Evolutionary conservation across 2,329 filamentous ascomycete species (phyloP).

Genomic region (Clarireedia homoeocarpa): DNA sequence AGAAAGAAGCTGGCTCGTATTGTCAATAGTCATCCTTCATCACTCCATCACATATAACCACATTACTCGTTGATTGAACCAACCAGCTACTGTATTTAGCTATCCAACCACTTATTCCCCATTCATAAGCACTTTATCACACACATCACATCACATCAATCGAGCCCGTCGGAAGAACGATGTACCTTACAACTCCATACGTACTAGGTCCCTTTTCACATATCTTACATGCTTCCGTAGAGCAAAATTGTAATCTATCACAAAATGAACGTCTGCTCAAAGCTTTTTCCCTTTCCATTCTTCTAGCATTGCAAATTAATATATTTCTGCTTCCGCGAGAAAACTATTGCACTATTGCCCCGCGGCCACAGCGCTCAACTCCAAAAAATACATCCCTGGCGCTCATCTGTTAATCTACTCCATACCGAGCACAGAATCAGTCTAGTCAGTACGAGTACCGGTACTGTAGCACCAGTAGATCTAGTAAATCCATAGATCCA

Average conservation of each 20-base stretch:
- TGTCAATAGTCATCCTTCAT: too few species aligned
- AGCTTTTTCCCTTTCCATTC: neutral
- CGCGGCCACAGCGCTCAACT: slow-evolving; percentile 8
- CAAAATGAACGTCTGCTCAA: neutral
- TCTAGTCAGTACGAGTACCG: too few species aligned
- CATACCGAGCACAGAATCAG: neutral
- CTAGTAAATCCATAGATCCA: too few species aligned
- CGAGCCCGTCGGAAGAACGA: too few species aligned
- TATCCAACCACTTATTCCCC: too few species aligned
- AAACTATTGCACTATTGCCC: neutral
- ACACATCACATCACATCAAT: too few species aligned
- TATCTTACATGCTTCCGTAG: neutral
- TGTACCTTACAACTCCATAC: neutral
- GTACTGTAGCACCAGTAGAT: too few species aligned
- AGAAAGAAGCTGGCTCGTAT: too few species aligned
- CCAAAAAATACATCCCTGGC: slow-evolving; percentile 8
- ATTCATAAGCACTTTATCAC: too few species aligned
- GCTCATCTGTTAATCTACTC: neutral
- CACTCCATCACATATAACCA: too few species aligned
- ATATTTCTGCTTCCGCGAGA: neutral
- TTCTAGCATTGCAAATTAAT: neutral
- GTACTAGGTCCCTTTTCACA: neutral
- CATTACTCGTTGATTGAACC: too few species aligned
- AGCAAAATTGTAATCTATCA: neutral
- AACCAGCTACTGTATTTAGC: too few species aligned